These are phyloP conservation scores for Flueggea neowawraea DNA, from an alignment of 441 rosid species.

Conservation along the genomic window DNA sequence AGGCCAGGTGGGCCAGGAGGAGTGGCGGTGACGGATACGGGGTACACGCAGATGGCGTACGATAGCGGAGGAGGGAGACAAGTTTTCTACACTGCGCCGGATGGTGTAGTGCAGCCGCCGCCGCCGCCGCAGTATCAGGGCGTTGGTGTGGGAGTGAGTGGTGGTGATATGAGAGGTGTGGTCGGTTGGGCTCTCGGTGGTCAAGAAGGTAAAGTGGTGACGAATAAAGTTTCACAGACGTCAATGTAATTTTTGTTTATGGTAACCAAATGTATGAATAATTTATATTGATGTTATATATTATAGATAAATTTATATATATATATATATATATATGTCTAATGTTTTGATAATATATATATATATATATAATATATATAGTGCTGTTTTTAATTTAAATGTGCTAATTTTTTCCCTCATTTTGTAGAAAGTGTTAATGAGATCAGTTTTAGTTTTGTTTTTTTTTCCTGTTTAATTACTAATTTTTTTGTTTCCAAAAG, in stretches of 20 bases:
- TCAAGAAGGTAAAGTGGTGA: conserved; percentile 48
- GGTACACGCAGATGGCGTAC: conserved; percentile 56
- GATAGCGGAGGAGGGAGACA: conserved; percentile 55
- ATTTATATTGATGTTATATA: no score
- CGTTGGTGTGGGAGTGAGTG: conserved; percentile 39
- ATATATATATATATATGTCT: no score
- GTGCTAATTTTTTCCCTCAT: no score
- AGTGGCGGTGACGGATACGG: conserved; percentile 28
- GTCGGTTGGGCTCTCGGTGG: conserved; percentile 17
- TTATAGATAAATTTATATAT: no score
- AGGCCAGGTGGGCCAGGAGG: conserved; percentile 28
- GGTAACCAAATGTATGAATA: neutral
- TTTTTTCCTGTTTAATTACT: no score
- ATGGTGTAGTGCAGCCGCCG: conserved; percentile 28
- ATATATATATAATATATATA: no score
- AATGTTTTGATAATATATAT: no score
- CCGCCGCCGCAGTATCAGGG: conserved; percentile 44
- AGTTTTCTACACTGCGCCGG: conserved; percentile 55
- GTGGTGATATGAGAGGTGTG: conserved; percentile 52
- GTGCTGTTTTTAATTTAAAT: no score
- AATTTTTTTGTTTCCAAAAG: no score
- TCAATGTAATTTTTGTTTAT: conserved; percentile 29
- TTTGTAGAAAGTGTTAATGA: no score
- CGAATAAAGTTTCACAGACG: conserved; percentile 41
- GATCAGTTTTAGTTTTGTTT: no score